Conservation (phyloP, 2,329 filamentous ascomycete genomes). For the Apiospora pterosperma region DNA sequence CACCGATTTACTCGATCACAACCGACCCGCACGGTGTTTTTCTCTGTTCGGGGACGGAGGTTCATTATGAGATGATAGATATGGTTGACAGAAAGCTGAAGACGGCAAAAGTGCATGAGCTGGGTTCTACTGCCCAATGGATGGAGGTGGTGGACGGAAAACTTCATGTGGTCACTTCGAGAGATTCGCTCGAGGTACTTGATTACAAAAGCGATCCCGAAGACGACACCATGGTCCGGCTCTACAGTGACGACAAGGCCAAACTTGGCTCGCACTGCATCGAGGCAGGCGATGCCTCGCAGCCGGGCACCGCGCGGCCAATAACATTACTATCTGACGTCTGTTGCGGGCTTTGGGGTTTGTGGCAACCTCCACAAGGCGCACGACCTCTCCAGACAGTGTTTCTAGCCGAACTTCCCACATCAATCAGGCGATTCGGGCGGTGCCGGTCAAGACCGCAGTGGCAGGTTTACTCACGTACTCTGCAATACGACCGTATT, state of each 20-base stretch:
- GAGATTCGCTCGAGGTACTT: conserved; percentile 55
- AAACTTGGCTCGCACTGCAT: conserved; percentile 44
- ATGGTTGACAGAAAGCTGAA: conserved; percentile 47
- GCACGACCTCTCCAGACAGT: conserved; percentile 42
- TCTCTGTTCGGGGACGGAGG: conserved; percentile 46
- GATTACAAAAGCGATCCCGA: conserved; percentile 41
- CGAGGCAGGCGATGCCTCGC: conserved; percentile 31
- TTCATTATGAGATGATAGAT: conserved; percentile 58
- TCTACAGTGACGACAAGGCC: conserved; percentile 44
- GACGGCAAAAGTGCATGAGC: conserved; percentile 39
- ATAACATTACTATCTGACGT: conserved; percentile 47
- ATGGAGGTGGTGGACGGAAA: conserved; percentile 45
- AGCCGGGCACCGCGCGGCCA: conserved; percentile 27
- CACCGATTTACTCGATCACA: conserved; percentile 54
- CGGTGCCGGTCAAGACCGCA: conserved; percentile 49
- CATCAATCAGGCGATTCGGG: conserved; percentile 55
- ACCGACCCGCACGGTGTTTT: conserved; percentile 55
- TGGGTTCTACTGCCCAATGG: conserved; percentile 51
- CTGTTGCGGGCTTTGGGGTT: conserved; percentile 42
- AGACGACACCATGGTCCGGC: conserved; percentile 31
- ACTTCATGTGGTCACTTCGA: conserved; percentile 48
- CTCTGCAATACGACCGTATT: conserved; percentile 39
- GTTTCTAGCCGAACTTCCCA: conserved; percentile 54
- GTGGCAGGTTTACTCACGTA: conserved; percentile 39
- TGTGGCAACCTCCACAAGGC: conserved; percentile 46